Conservation (phyloP, 2,329 filamentous ascomycete species). For the Fusarium bulbicola region DNA sequence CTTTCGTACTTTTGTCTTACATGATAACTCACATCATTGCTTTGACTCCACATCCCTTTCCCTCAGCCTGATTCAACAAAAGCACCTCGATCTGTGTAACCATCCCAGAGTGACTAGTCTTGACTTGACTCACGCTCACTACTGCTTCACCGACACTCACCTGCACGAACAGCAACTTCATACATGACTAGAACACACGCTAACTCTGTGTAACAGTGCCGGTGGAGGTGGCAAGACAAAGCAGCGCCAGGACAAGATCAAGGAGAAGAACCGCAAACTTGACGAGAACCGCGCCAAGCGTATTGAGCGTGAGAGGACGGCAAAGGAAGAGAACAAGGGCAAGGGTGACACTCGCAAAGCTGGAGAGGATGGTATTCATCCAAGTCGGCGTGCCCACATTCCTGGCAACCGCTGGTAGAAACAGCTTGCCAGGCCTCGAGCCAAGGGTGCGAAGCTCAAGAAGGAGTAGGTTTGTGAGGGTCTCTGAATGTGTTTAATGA, state of each 20-base stretch:
- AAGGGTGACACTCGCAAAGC: slow-evolving; percentile 35
- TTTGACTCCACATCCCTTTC: background rate
- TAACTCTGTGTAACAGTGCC: slow-evolving; percentile 62
- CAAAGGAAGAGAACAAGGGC: slow-evolving; percentile 44
- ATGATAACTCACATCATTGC: background rate
- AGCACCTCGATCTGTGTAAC: slow-evolving; percentile 9
- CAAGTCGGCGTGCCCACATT: slow-evolving; percentile 56
- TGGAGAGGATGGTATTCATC: slow-evolving; percentile 57
- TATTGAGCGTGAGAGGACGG: slow-evolving; percentile 57
- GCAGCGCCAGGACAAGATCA: slow-evolving; percentile 78
- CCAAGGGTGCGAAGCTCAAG: background rate
- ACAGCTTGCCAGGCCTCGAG: background rate
- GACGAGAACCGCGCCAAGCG: slow-evolving; percentile 69
- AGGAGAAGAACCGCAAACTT: slow-evolving; percentile 85
- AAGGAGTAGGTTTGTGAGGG: background rate
- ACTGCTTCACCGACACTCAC: slow-evolving; percentile 5
- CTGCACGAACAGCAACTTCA: slow-evolving; percentile 6
- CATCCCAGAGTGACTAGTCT: background rate
- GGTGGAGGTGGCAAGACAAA: slow-evolving; percentile 86
- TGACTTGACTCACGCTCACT: slow-evolving; percentile 6
- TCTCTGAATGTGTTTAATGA: slow-evolving; percentile 13
- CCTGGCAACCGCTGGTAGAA: slow-evolving; percentile 32
- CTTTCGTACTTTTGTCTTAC: slow-evolving; percentile 5
- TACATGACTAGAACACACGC: background rate
- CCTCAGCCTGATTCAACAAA: background rate